phyloP scores from a whole-genome alignment of 2,329 filamentous ascomycete species.

The Sporothrix phasma region DNA sequence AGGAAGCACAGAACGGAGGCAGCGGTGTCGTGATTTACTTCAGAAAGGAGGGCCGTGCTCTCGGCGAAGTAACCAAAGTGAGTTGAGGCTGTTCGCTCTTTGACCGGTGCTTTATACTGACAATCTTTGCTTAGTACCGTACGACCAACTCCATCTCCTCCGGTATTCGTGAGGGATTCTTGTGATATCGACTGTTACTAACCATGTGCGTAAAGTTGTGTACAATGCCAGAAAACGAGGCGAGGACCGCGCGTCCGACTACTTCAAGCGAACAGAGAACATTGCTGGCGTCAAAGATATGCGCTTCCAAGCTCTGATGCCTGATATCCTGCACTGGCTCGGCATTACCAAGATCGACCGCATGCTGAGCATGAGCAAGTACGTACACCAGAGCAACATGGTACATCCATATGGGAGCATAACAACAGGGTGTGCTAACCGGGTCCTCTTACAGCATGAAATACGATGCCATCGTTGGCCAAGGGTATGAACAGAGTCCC shows the following conservation, averaged over 20 bases:
- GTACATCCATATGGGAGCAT: background rate
- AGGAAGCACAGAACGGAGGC: conserved; percentile 88
- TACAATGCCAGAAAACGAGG: conserved; percentile 77
- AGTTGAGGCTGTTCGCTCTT: conserved; percentile 25
- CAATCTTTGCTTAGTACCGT: conserved; percentile 17
- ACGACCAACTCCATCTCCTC: background rate
- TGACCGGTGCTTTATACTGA: background rate
- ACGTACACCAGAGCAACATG: conserved; percentile 27
- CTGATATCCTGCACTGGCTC: conserved; percentile 94
- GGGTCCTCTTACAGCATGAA: conserved; percentile 56
- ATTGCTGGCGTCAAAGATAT: conserved; percentile 95
- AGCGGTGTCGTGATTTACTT: conserved; percentile 97
- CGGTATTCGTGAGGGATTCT: background rate
- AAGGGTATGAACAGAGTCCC: conserved; percentile 45
- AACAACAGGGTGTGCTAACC: background rate
- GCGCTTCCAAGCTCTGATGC: conserved; percentile 97
- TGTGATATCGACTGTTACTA: conserved; percentile 16
- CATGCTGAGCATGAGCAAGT: conserved; percentile 98
- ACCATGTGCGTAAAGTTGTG: conserved; percentile 36
- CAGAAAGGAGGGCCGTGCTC: conserved; percentile 87
- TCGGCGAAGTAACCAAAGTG: conserved; percentile 94
- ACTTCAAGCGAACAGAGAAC: conserved; percentile 96
- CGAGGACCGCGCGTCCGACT: conserved; percentile 73
- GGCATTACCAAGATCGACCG: conserved; percentile 97
- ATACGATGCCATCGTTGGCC: conserved; percentile 76